Evolutionary conservation across 208 protist genomes (phyloP), one percentile per base, ranked within the genome.

Genomic region (Wallacemonas sp.): DNA sequence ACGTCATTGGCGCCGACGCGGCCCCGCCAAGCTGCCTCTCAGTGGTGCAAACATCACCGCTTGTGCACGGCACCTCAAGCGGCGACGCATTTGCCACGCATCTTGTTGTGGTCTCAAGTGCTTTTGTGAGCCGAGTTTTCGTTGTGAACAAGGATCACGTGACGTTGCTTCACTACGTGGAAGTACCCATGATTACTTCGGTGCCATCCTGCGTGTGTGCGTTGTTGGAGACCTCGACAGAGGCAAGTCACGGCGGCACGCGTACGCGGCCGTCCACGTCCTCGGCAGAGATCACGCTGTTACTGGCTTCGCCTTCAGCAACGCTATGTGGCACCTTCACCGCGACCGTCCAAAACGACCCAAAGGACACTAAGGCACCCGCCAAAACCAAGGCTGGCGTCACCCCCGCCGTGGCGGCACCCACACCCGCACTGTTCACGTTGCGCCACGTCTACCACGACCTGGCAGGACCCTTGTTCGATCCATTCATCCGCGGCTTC

Each of bases 71-170:
- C 1, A 3, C 38, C 21, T 22, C 56, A 15, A 51, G 58, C 4
- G 17, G n/a, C n/a, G n/a, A n/a, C 17, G 26, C 44, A 26, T 53
- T 51, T 63, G 30, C 54, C 53, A 15, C 47, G 59, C 19, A 42
- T 30, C 68, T 71, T 2, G 39, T 90, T 15, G 55, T 93, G 6
- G 76, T 89, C 8, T 78, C 79, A 21, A 81, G 75, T 24, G 75
- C 84, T 19, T 87, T 68, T 42, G 64, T 79, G n/a, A 45, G 88
- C 39, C 71, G 76, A 12, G 47, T 90, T 22, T 65, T 86, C 26
- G 8, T 24, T 54, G 39, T 15, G 12, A 26, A 24, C 30, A 12
- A 38, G 1, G 36, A 41, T 0, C 6, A 27, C 14, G 79, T 75
- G 46, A 62, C 60, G n/a, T 70, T 88, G n/a, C 19, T 74, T 17